Evolutionary conservation across 345 rosid species (phyloP).

Genomic region (Diplotaxis tenuifolia): DNA sequence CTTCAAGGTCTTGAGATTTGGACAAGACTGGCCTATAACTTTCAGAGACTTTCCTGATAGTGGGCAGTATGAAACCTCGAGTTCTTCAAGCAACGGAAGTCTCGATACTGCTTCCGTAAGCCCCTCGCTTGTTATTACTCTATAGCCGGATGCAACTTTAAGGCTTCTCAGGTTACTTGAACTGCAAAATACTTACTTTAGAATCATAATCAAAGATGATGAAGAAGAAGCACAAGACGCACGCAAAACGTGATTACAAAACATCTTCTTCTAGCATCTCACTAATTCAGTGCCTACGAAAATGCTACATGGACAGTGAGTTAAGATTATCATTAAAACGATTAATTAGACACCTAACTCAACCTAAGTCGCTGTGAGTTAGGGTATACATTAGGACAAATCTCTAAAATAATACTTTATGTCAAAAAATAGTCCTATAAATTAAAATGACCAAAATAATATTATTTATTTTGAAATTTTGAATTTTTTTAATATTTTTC

Average conservation of each 20-base stretch:
- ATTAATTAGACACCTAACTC: no score
- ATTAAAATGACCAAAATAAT: no score
- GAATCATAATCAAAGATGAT: not conserved
- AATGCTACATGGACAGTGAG: no score
- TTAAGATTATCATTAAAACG: no score
- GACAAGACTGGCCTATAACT: slow-evolving; percentile 24
- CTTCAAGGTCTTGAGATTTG: slow-evolving; percentile 31
- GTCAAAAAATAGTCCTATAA: no score
- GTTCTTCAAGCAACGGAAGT: slow-evolving; percentile 57
- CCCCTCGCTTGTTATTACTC: slow-evolving; percentile 46
- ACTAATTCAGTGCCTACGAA: no score
- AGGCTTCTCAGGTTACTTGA: slow-evolving; percentile 49
- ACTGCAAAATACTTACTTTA: slow-evolving; percentile 36
- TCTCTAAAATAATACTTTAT: no score
- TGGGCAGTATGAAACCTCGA: slow-evolving; percentile 44
- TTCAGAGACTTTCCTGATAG: slow-evolving; percentile 17
- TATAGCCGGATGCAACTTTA: slow-evolving; percentile 36
- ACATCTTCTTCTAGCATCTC: not conserved
- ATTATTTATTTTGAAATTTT: no score
- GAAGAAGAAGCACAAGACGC: not conserved
- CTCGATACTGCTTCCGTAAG: slow-evolving; percentile 41
- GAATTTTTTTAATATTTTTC: no score
- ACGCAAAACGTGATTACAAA: no score
- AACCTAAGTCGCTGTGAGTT: no score
- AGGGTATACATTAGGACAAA: no score